Evolutionary conservation across 805 yeast genomes (phyloP).

Genomic region (Candida tallmaniae): DNA sequence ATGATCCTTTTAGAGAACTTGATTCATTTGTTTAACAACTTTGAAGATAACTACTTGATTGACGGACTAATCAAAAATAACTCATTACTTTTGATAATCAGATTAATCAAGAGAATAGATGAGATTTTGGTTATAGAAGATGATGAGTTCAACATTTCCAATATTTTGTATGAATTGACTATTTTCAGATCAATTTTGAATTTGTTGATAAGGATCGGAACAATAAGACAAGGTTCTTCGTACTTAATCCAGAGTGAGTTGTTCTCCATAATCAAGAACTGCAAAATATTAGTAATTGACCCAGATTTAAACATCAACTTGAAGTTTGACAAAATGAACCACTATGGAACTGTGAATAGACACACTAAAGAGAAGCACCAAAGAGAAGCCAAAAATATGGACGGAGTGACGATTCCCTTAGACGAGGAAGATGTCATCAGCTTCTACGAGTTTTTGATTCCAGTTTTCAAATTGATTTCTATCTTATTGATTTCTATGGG

Average conservation of each 20-base stretch:
- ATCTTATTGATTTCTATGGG: slow-evolving; percentile 74
- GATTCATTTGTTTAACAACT: slow-evolving; percentile 49
- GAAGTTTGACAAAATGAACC: slow-evolving; percentile 18
- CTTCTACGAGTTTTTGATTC: slow-evolving; percentile 63
- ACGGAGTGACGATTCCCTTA: slow-evolving; percentile 44
- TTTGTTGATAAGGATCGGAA: slow-evolving; percentile 69
- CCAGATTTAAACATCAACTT: slow-evolving; percentile 73
- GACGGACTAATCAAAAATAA: slow-evolving; percentile 62
- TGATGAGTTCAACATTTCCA: slow-evolving; percentile 9
- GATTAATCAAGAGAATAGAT: slow-evolving; percentile 67
- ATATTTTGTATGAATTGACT: slow-evolving; percentile 67
- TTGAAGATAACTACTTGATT: slow-evolving; percentile 52
- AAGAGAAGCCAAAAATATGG: no score
- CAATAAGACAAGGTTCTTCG: slow-evolving; percentile 71
- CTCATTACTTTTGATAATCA: slow-evolving; percentile 57
- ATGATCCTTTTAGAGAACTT: slow-evolving; percentile 68
- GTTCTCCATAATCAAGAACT: slow-evolving; percentile 54
- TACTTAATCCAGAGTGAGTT: slow-evolving; percentile 71
- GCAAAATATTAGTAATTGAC: slow-evolving; percentile 59
- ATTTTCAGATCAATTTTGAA: slow-evolving; percentile 70
- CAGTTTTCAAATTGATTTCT: slow-evolving; percentile 66
- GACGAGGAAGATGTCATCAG: slow-evolving; percentile 36
- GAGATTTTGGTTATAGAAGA: slow-evolving; percentile 44
- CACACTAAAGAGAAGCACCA: no score
- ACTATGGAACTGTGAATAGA: slow-evolving; percentile 16